These are phyloP conservation scores for Leccinum longicurvipes DNA, from an alignment of 768 basidiomycete genomes.

Conservation along the genomic window DNA sequence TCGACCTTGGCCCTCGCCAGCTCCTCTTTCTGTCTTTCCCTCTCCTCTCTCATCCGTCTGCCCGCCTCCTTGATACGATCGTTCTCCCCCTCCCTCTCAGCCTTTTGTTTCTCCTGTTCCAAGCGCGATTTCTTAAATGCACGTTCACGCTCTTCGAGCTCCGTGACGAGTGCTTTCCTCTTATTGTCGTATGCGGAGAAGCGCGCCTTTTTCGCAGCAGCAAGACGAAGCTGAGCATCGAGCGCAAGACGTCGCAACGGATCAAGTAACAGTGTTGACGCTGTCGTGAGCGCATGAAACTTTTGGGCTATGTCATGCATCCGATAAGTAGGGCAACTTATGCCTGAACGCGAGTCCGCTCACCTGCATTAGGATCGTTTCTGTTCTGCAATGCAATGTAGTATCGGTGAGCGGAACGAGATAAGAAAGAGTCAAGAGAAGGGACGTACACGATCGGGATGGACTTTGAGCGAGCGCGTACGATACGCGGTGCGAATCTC, in stretches of 20 bases:
- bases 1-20: conserved; percentile 37
- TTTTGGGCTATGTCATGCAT: conserved; percentile 49
- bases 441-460: conserved; percentile 73
- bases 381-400: conserved; percentile 64
- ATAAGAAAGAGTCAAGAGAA: conserved; percentile 9
- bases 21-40: conserved; percentile 48
- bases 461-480: conserved; percentile 77
- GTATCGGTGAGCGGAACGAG: conserved; percentile 8
- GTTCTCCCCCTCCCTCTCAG: conserved; percentile 53
- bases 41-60: conserved; percentile 61
- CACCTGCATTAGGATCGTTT: conserved; percentile 76
- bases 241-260: conserved; percentile 74
- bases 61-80: conserved; percentile 78
- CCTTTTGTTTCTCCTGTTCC: conserved; percentile 60
- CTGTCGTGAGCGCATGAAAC: conserved; percentile 81
- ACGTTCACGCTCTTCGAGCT: conserved; percentile 75
- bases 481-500: conserved; percentile 81
- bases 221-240: conserved; percentile 73
- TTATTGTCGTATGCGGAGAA: conserved; percentile 69
- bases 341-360: neutral
- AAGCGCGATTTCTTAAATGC: conserved; percentile 69
- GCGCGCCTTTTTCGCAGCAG: conserved; percentile 66
- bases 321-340: neutral
- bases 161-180: conserved; percentile 69
- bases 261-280: conserved; percentile 78